Evolutionary conservation across 2,329 filamentous ascomycete genomes (phyloP).

Genomic region (Laburnicola sp.): DNA sequence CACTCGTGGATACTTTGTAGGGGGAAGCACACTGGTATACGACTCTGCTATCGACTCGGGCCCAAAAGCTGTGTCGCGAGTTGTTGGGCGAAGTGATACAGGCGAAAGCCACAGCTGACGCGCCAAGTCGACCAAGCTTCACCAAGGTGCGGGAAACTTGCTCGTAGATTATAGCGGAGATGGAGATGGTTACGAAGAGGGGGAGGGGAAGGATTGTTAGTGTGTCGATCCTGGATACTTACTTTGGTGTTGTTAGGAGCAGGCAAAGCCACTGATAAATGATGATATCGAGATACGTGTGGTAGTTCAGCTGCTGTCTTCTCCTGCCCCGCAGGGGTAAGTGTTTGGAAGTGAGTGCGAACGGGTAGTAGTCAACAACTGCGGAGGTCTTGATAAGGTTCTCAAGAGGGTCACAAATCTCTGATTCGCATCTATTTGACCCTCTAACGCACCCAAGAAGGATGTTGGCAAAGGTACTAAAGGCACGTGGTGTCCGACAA

Average conservation of each 20-base stretch:
- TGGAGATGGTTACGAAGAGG: not conserved
- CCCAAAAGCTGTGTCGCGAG: not conserved
- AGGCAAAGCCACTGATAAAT: too few relatives aligned
- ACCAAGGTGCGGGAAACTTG: constrained; percentile 6
- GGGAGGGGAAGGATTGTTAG: not conserved
- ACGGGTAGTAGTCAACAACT: not conserved
- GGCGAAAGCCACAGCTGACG: not conserved
- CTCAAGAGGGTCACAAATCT: too few relatives aligned
- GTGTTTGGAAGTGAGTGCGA: not conserved
- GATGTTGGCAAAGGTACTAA: too few relatives aligned
- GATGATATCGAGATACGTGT: too few relatives aligned
- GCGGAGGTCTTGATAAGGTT: not conserved
- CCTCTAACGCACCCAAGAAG: not conserved
- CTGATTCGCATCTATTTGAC: too few relatives aligned
- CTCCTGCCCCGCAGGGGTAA: too few relatives aligned
- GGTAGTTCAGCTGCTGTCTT: too few relatives aligned
- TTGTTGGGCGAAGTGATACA: not conserved
- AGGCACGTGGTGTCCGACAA: too few relatives aligned
- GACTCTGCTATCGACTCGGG: too few relatives aligned
- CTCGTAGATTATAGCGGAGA: not conserved
- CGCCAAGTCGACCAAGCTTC: constrained; percentile 7
- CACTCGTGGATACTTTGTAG: too few relatives aligned
- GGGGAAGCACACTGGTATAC: too few relatives aligned
- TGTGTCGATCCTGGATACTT: not conserved
- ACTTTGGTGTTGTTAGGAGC: not conserved